A percentile compares a stretch with the other conserved stretches of the same genome.
These are phyloP conservation scores for Globisporangium heterothallicum DNA, from an alignment of 352 stramenopile genomes.

Conservation along the genomic window DNA sequence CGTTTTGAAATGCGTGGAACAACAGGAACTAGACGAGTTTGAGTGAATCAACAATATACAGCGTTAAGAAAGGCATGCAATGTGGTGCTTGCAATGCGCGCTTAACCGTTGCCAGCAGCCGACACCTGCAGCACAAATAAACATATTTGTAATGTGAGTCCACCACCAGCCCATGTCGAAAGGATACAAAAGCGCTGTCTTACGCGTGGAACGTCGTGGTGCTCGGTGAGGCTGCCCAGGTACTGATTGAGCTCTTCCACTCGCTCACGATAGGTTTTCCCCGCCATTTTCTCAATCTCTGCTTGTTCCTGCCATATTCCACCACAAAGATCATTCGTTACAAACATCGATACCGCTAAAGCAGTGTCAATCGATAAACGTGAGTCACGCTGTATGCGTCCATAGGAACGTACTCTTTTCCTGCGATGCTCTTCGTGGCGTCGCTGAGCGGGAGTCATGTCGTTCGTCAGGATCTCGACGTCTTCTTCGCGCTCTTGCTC, in stretches of 20 bases:
- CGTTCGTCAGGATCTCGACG: constrained; percentile 27
- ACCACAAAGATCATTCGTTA: background rate
- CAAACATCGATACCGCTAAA: no score
- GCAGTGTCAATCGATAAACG: no score
- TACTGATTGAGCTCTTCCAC: constrained; percentile 98
- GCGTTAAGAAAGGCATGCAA: background rate
- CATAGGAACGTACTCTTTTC: constrained; percentile 55
- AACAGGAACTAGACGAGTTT: constrained; percentile 4
- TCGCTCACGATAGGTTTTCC: constrained; percentile 87
- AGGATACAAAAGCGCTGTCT: constrained; percentile 7
- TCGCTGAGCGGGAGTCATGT: constrained; percentile 71
- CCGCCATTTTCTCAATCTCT: constrained; percentile 78
- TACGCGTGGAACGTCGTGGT: constrained; percentile 97
- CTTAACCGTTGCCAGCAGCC: constrained; percentile 88
- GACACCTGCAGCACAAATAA: constrained; percentile 41
- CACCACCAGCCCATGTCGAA: constrained; percentile 3
- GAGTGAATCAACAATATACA: constrained; percentile 1
- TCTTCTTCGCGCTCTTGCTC: constrained; percentile 17
- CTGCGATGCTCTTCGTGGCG: constrained; percentile 73
- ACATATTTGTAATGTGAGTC: background rate
- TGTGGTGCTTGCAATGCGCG: background rate
- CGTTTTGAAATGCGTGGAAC: background rate
- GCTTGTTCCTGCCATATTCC: constrained; percentile 60
- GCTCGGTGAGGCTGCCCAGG: constrained; percentile 93
- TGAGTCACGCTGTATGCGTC: background rate